phyloP scores from a whole-genome alignment of 805 yeast species.

The Metschnikowia anglica region DNA sequence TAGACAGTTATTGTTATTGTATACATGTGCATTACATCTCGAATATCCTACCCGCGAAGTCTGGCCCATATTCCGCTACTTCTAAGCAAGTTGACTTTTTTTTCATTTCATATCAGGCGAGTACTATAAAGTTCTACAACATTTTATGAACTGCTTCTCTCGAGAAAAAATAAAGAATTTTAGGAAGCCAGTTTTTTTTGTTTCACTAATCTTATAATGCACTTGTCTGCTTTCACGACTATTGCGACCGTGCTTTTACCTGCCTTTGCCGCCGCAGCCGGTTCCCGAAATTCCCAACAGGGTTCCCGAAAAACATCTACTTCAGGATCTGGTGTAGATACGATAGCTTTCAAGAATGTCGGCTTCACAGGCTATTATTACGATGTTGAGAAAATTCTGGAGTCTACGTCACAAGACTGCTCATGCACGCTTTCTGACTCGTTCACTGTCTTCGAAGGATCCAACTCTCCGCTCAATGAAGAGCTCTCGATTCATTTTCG shows the following conservation, averaged over 20 bases:
- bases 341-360: conserved; percentile 50
- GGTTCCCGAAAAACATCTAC: neutral
- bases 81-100: no score
- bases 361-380: conserved; percentile 56
- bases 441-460: conserved; percentile 50
- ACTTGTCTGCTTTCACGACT: conserved; percentile 1
- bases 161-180: no score
- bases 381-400: conserved; percentile 45
- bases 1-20: conserved; percentile 3
- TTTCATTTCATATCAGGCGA: no score
- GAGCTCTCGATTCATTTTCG: conserved; percentile 76
- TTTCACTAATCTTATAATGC: neutral
- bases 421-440: conserved; percentile 42
- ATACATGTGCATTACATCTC: conserved; percentile 8
- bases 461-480: conserved; percentile 63
- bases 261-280: conserved; percentile 5
- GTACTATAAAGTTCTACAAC: no score
- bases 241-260: conserved; percentile 6
- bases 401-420: conserved; percentile 45
- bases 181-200: no score
- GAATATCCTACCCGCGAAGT: no score
- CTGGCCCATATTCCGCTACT: no score
- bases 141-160: no score
- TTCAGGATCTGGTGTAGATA: conserved; percentile 22
- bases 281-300: conserved; percentile 1